A percentile compares a stretch with the other conserved stretches of the same genome.
Evolutionary conservation across 768 basidiomycete species (phyloP).

Genomic region (Amanita muscaria): DNA sequence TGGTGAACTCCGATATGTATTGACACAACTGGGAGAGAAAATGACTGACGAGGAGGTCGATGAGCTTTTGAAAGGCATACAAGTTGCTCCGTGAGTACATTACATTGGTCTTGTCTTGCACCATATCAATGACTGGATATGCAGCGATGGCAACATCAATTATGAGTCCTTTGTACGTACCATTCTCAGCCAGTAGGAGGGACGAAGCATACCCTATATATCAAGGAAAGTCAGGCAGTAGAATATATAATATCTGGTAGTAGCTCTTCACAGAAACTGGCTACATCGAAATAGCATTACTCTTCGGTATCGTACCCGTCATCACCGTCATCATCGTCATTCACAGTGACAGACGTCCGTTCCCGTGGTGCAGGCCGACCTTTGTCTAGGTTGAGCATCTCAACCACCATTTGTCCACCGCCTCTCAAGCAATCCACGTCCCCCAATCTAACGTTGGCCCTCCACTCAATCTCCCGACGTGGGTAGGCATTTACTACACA

Average conservation of each 20-base stretch:
- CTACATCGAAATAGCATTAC: background rate
- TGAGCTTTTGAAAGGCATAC: constrained; percentile 92
- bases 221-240: background rate
- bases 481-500: constrained; percentile 63
- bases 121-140: constrained; percentile 7
- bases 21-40: constrained; percentile 97
- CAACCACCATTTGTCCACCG: constrained; percentile 59
- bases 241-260: constrained; percentile 1
- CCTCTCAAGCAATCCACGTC: constrained; percentile 43
- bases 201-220: constrained; percentile 5
- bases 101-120: constrained; percentile 5
- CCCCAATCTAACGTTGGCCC: constrained; percentile 26
- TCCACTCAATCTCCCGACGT: constrained; percentile 51
- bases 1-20: constrained; percentile 85
- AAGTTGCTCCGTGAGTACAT: constrained; percentile 70
- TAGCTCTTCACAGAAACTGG: background rate
- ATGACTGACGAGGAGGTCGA: constrained; percentile 98
- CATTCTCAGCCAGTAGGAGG: constrained; percentile 71
- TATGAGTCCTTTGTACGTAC: constrained; percentile 96
- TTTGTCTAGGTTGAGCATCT: constrained; percentile 26
- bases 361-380: constrained; percentile 9
- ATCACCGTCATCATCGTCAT: constrained; percentile 35
- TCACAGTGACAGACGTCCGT: constrained; percentile 9
- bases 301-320: constrained; percentile 55
- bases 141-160: constrained; percentile 92